Conservation (phyloP, 352 stramenopile species). For the Globisporangium spinosum region DNA sequence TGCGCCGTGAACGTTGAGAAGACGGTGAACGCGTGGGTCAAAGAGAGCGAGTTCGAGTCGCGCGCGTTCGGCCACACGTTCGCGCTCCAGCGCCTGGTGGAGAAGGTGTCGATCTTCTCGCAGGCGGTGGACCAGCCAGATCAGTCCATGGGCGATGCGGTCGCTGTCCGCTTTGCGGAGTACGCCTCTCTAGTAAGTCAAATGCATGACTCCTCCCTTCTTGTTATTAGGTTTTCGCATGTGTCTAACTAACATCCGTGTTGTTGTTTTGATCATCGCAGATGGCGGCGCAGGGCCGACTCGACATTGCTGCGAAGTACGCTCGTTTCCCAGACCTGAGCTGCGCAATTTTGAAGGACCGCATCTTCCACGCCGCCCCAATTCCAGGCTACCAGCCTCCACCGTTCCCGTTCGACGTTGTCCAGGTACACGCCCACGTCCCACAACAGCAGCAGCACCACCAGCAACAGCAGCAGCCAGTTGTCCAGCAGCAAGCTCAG, state of each 20-base stretch:
- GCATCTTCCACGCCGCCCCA: constrained; percentile 81
- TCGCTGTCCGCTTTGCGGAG: constrained; percentile 88
- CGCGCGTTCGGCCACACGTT: constrained; percentile 62
- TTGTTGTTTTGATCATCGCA: constrained; percentile 21
- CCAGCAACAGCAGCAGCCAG: constrained; percentile 24
- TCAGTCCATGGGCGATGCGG: constrained; percentile 84
- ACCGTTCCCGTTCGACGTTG: constrained; percentile 80
- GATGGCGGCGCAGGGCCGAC: constrained; percentile 91
- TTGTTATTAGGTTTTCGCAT: background rate
- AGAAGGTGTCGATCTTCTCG: constrained; percentile 94
- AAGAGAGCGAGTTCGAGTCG: constrained; percentile 82
- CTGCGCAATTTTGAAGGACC: constrained; percentile 81
- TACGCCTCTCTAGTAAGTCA: constrained; percentile 82
- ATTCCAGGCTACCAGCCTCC: constrained; percentile 75
- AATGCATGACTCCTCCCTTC: background rate
- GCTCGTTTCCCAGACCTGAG: constrained; percentile 73
- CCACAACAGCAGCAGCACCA: constrained; percentile 49
- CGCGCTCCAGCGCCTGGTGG: constrained; percentile 94
- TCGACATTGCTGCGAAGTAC: constrained; percentile 93
- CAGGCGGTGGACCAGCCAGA: constrained; percentile 84
- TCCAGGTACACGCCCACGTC: constrained; percentile 55
- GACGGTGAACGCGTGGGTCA: constrained; percentile 87
- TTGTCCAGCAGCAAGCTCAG: constrained; percentile 15
- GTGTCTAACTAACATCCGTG: background rate
- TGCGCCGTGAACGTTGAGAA: constrained; percentile 92